Percentiles rank a stretch among this genome's conserved stretches.
Evolutionary conservation across 495 filamentous ascomycete genomes (phyloP).

Genomic region (Lasiosphaeria miniovina): DNA sequence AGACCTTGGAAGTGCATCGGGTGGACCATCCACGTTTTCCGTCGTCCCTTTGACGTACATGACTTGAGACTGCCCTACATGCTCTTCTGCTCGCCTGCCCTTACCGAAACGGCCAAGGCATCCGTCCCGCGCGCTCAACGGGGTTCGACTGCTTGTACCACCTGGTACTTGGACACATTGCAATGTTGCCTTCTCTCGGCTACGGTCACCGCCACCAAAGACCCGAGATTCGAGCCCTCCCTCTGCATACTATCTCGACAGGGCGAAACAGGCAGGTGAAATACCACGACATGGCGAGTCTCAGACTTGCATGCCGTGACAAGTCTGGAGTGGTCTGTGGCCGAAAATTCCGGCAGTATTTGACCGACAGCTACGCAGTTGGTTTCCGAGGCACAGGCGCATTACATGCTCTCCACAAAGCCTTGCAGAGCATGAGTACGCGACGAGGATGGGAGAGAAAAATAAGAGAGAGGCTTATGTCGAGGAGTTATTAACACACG

Average conservation of each 20-base stretch:
- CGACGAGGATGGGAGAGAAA: no score
- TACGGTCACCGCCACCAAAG: slow-evolving; percentile 12
- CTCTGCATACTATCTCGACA: slow-evolving; percentile 4
- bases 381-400: background rate
- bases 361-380: slow-evolving; percentile 2
- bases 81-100: slow-evolving; percentile 12
- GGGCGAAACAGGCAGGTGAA: slow-evolving; percentile 13
- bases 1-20: slow-evolving; percentile 10
- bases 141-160: slow-evolving; percentile 7
- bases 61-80: slow-evolving; percentile 20
- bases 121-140: slow-evolving; percentile 6
- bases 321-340: background rate
- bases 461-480: background rate
- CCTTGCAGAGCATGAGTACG: slow-evolving; percentile 13
- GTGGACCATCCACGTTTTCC: slow-evolving; percentile 18
- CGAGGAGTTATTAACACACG: slow-evolving; percentile 8
- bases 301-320: slow-evolving; percentile 20
- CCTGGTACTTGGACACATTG: slow-evolving; percentile 11
- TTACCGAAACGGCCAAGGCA: slow-evolving; percentile 16
- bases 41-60: slow-evolving; percentile 27
- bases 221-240: background rate
- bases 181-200: slow-evolving; percentile 13
- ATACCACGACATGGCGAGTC: slow-evolving; percentile 13
- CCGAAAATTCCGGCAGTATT: slow-evolving; percentile 4
- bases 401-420: background rate